phyloP scores from a whole-genome alignment of 2,329 filamentous ascomycete species.

The Neofusicoccum ribis region DNA sequence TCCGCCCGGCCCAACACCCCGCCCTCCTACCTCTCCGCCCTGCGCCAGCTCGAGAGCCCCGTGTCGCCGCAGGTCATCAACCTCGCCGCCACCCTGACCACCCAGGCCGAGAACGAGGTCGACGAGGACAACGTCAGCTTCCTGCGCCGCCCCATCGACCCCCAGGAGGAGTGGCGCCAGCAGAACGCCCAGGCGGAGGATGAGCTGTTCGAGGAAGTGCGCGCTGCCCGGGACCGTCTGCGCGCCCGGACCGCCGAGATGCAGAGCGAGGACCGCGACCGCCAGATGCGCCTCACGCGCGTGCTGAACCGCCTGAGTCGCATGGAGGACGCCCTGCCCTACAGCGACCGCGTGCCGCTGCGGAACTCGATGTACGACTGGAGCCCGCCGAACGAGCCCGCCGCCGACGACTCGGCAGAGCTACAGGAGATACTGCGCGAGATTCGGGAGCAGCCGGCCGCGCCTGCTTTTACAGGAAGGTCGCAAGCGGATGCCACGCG shows the following conservation, averaged over 20 bases:
- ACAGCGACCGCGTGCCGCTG: constrained; percentile 56
- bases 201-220: constrained; percentile 19
- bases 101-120: constrained; percentile 46
- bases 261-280: constrained; percentile 40
- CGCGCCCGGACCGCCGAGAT: constrained; percentile 25
- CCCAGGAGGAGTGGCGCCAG: constrained; percentile 35
- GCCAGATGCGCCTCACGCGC: constrained; percentile 43
- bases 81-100: constrained; percentile 52
- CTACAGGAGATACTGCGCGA: constrained; percentile 42
- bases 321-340: constrained; percentile 48
- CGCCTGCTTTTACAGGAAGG: constrained; percentile 30
- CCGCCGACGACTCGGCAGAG: constrained; percentile 38
- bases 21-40: constrained; percentile 48
- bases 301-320: constrained; percentile 49
- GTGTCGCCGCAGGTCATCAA: constrained; percentile 45
- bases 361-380: constrained; percentile 61
- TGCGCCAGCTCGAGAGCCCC: constrained; percentile 50
- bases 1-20: constrained; percentile 27
- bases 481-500: constrained; percentile 36
- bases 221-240: constrained; percentile 22
- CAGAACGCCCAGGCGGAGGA: constrained; percentile 27
- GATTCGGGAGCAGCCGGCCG: constrained; percentile 31
- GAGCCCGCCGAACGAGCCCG: constrained; percentile 49
- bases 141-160: constrained; percentile 46
- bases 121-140: constrained; percentile 54